Conservation (phyloP, 2,329 filamentous ascomycete genomes). For the Diplodia intermedia region DNA sequence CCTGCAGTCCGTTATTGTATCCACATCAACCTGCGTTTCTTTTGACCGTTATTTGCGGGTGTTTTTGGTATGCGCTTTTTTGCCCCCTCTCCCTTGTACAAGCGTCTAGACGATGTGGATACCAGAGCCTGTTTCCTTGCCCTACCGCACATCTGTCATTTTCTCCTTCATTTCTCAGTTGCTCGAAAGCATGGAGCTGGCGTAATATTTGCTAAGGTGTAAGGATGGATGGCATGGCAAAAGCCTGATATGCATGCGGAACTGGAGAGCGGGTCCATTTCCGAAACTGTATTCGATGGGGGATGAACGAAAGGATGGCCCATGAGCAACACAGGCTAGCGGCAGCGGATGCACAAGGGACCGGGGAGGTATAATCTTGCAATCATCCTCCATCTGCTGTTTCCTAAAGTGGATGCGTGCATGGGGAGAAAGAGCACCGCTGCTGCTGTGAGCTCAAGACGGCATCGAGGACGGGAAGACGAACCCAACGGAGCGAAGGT, state of each 20-base stretch:
- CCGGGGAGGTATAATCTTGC: too few species aligned
- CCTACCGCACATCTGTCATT: background rate
- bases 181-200: slow-evolving; percentile 7
- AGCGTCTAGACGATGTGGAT: slow-evolving; percentile 7
- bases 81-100: background rate
- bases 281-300: background rate
- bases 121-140: background rate
- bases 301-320: background rate
- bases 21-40: background rate
- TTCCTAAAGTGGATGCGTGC: too few species aligned
- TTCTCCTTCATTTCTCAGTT: background rate
- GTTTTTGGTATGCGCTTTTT: background rate
- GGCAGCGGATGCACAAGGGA: too few species aligned
- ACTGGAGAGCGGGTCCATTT: background rate
- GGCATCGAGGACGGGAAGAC: too few species aligned
- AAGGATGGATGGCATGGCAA: background rate
- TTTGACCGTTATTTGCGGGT: background rate
- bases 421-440: too few species aligned
- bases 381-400: too few species aligned
- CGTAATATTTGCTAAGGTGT: slow-evolving; percentile 5
- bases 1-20: background rate
- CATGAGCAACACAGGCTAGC: too few species aligned
- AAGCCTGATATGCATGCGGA: slow-evolving; percentile 2
- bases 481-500: too few species aligned
- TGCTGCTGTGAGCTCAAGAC: too few species aligned